Conservation (phyloP, 2,329 filamentous ascomycete genomes). For the Colletotrichum sansevieriae region DNA sequence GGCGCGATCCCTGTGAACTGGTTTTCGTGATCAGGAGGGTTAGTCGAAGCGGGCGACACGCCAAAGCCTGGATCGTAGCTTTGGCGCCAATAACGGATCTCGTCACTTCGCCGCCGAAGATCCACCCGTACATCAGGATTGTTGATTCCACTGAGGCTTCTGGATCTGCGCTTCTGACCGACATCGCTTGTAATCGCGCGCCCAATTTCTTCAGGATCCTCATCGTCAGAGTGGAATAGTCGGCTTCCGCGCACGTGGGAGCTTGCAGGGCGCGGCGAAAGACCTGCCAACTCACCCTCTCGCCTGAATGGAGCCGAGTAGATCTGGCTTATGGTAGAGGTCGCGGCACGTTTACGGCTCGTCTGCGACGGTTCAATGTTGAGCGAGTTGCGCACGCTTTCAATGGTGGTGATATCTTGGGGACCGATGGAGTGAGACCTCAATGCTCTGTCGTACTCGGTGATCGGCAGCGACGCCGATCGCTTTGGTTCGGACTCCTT, state of each 20-base stretch:
- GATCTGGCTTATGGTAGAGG: conserved; percentile 55
- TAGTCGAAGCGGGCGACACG: conserved; percentile 64
- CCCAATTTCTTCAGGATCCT: conserved; percentile 69
- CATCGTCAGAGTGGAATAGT: conserved; percentile 50
- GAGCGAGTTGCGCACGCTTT: conserved; percentile 66
- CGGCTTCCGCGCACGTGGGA: conserved; percentile 65
- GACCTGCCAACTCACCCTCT: conserved; percentile 62
- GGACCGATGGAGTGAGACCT: conserved; percentile 72
- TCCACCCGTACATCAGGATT: conserved; percentile 28
- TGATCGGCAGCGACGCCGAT: conserved; percentile 70
- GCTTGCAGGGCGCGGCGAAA: conserved; percentile 73
- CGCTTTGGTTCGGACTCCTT: conserved; percentile 62
- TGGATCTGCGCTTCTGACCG: conserved; percentile 66
- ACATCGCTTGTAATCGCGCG: conserved; percentile 71
- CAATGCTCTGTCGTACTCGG: conserved; percentile 71
- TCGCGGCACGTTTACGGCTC: conserved; percentile 57
- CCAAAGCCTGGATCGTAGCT: conserved; percentile 66
- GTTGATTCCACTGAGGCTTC: conserved; percentile 62
- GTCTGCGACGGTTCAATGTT: conserved; percentile 58
- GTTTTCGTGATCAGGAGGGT: conserved; percentile 53
- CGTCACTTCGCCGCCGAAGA: conserved; percentile 68
- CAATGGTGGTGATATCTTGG: conserved; percentile 66
- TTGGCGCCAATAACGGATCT: conserved; percentile 74
- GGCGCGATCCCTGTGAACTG: conserved; percentile 49
- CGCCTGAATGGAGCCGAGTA: conserved; percentile 53